Evolutionary conservation across 1,284 basidiomycete species (phyloP).

Genomic region (Ustilago bromivora): DNA sequence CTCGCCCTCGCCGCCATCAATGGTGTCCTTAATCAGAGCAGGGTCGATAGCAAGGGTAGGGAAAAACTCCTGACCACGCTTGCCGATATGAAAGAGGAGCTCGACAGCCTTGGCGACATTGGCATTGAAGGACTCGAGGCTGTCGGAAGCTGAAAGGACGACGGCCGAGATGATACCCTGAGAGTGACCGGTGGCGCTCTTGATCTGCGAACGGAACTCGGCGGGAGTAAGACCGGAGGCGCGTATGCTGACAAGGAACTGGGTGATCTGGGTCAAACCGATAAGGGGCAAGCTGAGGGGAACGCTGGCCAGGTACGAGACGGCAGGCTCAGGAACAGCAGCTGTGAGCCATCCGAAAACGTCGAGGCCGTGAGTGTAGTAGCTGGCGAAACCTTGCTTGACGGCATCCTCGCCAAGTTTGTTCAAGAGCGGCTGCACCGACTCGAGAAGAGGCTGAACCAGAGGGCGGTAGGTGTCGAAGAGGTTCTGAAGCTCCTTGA

Average conservation of each 20-base stretch:
- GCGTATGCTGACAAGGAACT: constrained; percentile 86
- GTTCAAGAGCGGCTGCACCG: constrained; percentile 72
- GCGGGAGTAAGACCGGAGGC: constrained; percentile 82
- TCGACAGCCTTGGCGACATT: constrained; percentile 86
- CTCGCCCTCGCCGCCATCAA: constrained; percentile 91
- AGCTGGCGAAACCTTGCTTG: constrained; percentile 75
- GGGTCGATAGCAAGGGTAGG: constrained; percentile 93
- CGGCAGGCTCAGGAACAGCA: constrained; percentile 78
- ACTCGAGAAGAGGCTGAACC: constrained; percentile 78
- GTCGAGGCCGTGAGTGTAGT: constrained; percentile 85
- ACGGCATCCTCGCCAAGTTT: constrained; percentile 57
- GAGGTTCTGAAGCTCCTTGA: constrained; percentile 91
- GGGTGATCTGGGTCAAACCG: constrained; percentile 92
- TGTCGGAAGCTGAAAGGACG: constrained; percentile 81
- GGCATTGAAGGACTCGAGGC: constrained; percentile 79
- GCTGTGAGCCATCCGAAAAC: constrained; percentile 86
- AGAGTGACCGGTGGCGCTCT: constrained; percentile 93
- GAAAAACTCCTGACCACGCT: constrained; percentile 93
- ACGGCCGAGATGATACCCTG: constrained; percentile 95
- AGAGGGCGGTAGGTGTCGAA: constrained; percentile 92
- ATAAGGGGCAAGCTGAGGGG: constrained; percentile 96
- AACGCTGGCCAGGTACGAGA: constrained; percentile 90
- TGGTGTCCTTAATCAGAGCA: constrained; percentile 83
- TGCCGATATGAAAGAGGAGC: constrained; percentile 93
- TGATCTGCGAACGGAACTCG: constrained; percentile 80